Percentiles rank a stretch among this genome's conserved stretches.
phyloP scores from a whole-genome alignment of 305 asterid species.

The Solanum hybrid region DNA sequence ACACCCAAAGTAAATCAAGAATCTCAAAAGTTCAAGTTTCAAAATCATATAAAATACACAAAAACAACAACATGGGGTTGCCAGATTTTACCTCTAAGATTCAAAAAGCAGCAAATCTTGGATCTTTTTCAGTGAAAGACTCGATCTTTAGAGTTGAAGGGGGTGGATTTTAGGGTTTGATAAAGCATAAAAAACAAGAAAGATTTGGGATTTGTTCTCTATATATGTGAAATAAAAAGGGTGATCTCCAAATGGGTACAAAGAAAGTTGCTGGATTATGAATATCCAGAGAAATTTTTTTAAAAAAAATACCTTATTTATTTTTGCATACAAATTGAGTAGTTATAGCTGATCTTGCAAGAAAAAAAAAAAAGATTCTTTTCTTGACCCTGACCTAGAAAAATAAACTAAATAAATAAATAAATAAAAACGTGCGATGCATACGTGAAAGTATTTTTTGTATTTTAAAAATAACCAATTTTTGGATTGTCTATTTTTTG shows the following conservation, averaged over 20 bases:
- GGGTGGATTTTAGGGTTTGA: conserved; percentile 25
- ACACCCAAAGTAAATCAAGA: background rate
- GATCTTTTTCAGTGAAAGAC: conserved; percentile 3
- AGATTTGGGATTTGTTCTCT: conserved; percentile 9
- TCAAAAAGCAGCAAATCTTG: conserved; percentile 8
- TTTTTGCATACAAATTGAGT: background rate
- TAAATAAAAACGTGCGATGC: background rate
- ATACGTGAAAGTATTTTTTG: background rate
- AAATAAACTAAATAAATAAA: background rate
- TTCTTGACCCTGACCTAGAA: background rate
- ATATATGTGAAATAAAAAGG: background rate
- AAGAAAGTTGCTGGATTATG: conserved; percentile 3
- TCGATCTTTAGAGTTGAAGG: conserved; percentile 13
- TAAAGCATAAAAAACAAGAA: conserved; percentile 1
- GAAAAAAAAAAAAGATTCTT: background rate
- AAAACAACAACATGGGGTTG: conserved; percentile 18
- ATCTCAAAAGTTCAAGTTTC: conserved; percentile 4
- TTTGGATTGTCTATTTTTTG: background rate
- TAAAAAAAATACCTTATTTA: background rate
- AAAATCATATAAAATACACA: background rate
- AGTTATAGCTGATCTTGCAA: background rate
- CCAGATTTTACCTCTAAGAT: conserved; percentile 27
- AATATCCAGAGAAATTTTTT: background rate
- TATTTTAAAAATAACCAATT: background rate
- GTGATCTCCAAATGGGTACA: conserved; percentile 20